Percentiles rank a stretch among this genome's conserved stretches.
phyloP scores from a whole-genome alignment of 2,329 filamentous ascomycete species.

The Fusarium phyllophilum region DNA sequence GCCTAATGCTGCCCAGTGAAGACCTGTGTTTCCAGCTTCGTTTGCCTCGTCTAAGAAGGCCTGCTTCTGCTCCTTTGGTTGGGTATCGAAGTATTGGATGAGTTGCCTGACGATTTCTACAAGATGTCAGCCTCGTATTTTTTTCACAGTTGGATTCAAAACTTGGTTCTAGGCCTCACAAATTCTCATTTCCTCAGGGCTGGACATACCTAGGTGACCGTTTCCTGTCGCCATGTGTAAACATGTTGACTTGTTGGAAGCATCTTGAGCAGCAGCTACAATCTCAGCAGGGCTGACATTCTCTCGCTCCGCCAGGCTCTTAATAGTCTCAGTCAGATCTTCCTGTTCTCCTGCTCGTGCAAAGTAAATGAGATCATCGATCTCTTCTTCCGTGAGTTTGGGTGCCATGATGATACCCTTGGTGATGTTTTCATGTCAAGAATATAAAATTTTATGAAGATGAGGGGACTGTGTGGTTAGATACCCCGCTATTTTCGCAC shows the following conservation, averaged over 20 bases:
- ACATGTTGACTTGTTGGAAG: conserved; percentile 76
- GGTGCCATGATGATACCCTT: conserved; percentile 55
- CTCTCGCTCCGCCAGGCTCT: conserved; percentile 70
- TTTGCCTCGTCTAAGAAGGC: conserved; percentile 77
- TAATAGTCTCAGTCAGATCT: conserved; percentile 71
- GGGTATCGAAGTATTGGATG: conserved; percentile 55
- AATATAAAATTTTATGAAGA: conserved; percentile 47
- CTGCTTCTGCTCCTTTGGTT: conserved; percentile 54
- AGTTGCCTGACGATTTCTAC: conserved; percentile 59
- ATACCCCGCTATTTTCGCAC: conserved; percentile 52
- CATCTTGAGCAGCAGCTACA: conserved; percentile 75
- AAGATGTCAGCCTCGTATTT: conserved; percentile 3
- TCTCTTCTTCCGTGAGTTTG: conserved; percentile 77
- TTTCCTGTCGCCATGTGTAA: conserved; percentile 95
- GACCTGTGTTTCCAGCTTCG: conserved; percentile 84
- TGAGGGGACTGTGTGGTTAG: conserved; percentile 53
- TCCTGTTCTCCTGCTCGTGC: conserved; percentile 79
- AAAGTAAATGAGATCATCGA: conserved; percentile 92
- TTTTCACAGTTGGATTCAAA: fast-evolving
- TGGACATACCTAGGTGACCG: conserved; percentile 76
- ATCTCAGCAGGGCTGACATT: conserved; percentile 69
- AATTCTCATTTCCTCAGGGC: fast-evolving
- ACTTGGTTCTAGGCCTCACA: fast-evolving
- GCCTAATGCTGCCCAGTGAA: conserved; percentile 94
- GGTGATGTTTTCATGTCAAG: conserved; percentile 23